Evolutionary conservation across 495 filamentous ascomycete species (phyloP).

Genomic region (Aeminium ludgeri): DNA sequence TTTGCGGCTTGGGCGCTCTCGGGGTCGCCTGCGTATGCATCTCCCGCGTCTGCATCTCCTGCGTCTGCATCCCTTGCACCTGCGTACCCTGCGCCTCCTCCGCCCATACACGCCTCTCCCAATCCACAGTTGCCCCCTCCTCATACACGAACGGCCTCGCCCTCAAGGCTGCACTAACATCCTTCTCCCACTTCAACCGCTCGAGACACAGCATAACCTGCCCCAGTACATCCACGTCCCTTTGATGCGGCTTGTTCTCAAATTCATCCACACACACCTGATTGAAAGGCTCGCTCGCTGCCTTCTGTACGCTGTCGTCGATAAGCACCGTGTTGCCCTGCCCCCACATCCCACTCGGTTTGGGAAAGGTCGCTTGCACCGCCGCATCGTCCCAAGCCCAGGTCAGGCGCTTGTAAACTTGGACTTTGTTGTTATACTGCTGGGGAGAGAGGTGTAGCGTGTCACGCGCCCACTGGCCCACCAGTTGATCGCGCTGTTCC

Average conservation of each 20-base stretch:
- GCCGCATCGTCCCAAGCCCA: slow-evolving; percentile 47
- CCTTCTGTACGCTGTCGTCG: slow-evolving; percentile 71
- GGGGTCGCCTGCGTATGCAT: no score
- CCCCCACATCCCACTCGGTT: slow-evolving; percentile 35
- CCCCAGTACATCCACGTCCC: slow-evolving; percentile 20
- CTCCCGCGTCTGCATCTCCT: no score
- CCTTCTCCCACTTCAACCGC: slow-evolving; percentile 21
- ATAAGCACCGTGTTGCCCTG: slow-evolving; percentile 82
- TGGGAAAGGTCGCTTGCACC: slow-evolving; percentile 37
- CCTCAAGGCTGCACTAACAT: slow-evolving; percentile 23
- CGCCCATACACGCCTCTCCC: no score
- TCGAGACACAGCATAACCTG: slow-evolving; percentile 24
- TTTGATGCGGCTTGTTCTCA: slow-evolving; percentile 21
- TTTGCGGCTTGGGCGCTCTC: no score
- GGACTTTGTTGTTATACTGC: slow-evolving; percentile 54
- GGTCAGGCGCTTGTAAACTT: slow-evolving; percentile 74
- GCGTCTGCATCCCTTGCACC: no score
- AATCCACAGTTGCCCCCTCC: no score
- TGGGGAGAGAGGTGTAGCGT: slow-evolving; percentile 43
- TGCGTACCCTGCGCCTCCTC: no score
- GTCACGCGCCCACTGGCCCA: slow-evolving; percentile 69
- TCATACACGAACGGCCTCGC: no score
- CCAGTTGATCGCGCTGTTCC: slow-evolving; percentile 29
- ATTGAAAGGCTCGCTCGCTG: slow-evolving; percentile 65
- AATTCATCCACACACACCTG: slow-evolving; percentile 69